Base-by-base conservation (phyloP, 345 rosid genomes). In the Citrus maxima region DNA sequence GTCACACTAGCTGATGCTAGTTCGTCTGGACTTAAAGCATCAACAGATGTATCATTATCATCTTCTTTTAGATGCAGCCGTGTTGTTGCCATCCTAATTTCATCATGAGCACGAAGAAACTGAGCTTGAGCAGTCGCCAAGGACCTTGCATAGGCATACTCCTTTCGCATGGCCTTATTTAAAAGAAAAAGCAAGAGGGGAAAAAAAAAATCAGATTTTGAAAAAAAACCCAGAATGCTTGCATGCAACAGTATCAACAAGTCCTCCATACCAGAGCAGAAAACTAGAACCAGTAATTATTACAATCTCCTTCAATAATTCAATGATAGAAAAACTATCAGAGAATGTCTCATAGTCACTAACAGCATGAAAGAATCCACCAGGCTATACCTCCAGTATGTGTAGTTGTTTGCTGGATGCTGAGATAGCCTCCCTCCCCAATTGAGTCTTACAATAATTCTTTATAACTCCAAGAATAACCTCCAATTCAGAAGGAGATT, bases 11-110 rank as follows among this genome's bases (percentile, higher is more conserved):
- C 93, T 64, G 91, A 82, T 70, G 87, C 96, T 84, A 93, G 82
- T 84, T 95, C 98, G 80, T 88, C 86, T 35, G 76, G 80, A 82
- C 93, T 87, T 83, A 95, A 84, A 78, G 97, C 91, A 88, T 90
- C 95, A 40, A 92, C 82, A 6, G 98, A 87, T 38, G 82, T 88
- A 78, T 93, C 98, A 70, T 91, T 85, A 79, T 92, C 97, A 72
- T 85, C 87, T 86, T 90, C 97, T 85, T 85, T 85, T 38, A 95
- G 85, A 78, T 89, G 97, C 82, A 95, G 82, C 76, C 99, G 87
- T 74, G 93, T 88, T 78, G 95, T 92, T 56, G 99, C 93, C 97
- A 95, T 95, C 89, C 86, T 93, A 82, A 95, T 87, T 85, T 93
- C 98, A 75, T 95, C 98, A 67, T 95, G 89, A 76, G 99, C 96